These are phyloP conservation scores for Oidium heveae DNA, from an alignment of 2,329 filamentous ascomycete species.

Conservation along the genomic window DNA sequence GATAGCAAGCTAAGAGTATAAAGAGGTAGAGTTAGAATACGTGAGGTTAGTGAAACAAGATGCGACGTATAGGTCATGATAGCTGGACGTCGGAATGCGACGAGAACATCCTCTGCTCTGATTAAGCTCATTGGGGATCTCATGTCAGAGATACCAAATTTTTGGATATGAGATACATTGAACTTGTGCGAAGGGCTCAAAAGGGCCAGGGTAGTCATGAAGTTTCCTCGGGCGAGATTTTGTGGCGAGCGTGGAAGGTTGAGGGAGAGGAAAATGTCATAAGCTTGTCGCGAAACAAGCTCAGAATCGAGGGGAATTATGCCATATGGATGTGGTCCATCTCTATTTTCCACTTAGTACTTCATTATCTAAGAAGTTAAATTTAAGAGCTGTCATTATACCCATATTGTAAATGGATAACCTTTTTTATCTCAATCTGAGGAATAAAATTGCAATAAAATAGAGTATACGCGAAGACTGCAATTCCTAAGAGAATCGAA, in stretches of 20 bases:
- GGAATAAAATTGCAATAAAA: slow-evolving; percentile 49
- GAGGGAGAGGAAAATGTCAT: slow-evolving; percentile 58
- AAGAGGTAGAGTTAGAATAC: slow-evolving; percentile 37
- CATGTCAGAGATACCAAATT: slow-evolving; percentile 4
- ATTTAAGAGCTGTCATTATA: slow-evolving; percentile 11
- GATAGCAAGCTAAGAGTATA: slow-evolving; percentile 40
- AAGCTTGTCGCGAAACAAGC: slow-evolving; percentile 48
- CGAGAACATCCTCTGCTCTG: slow-evolving; percentile 20
- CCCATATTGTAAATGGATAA: slow-evolving; percentile 41
- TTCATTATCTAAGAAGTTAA: neutral
- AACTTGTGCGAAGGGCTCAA: slow-evolving; percentile 21
- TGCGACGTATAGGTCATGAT: slow-evolving; percentile 56
- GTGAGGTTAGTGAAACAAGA: slow-evolving; percentile 38
- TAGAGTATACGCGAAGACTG: slow-evolving; percentile 32
- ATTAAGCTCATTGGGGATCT: slow-evolving; percentile 3
- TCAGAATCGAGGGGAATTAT: slow-evolving; percentile 10
- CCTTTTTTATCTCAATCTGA: slow-evolving; percentile 32
- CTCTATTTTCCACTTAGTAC: slow-evolving; percentile 11
- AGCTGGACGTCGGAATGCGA: slow-evolving; percentile 44
- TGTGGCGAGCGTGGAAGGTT: slow-evolving; percentile 50
- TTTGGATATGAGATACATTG: slow-evolving; percentile 7
- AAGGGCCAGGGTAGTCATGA: slow-evolving; percentile 70
- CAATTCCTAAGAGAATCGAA: slow-evolving; percentile 27
- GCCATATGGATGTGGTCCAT: slow-evolving; percentile 15
- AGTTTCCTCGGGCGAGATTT: slow-evolving; percentile 65